Evolutionary conservation across 768 basidiomycete species (phyloP).

Genomic region (Mrakia frigida): DNA sequence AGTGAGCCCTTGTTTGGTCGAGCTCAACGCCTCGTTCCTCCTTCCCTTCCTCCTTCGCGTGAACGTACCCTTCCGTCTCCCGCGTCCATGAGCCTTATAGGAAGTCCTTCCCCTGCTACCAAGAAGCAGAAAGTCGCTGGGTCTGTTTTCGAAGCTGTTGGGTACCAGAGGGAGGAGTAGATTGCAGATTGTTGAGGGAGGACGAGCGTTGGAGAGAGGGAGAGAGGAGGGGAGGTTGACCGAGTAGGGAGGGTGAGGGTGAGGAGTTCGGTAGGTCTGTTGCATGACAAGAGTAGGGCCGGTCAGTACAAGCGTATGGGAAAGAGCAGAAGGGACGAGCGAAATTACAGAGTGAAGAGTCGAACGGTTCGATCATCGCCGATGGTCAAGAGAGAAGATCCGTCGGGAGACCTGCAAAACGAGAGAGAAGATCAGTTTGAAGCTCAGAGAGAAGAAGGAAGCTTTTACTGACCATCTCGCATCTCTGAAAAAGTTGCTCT

Average conservation of each 20-base stretch:
- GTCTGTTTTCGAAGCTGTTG: slow-evolving; percentile 58
- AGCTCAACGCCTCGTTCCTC: too few relatives aligned
- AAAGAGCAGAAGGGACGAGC: not conserved
- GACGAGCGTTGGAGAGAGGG: slow-evolving; percentile 34
- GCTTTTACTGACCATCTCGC: slow-evolving; percentile 53
- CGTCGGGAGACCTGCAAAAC: slow-evolving; percentile 64
- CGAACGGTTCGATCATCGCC: slow-evolving; percentile 68
- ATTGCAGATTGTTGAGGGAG: slow-evolving; percentile 63
- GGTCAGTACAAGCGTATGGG: not conserved
- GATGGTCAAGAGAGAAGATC: slow-evolving; percentile 60
- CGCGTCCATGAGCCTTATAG: slow-evolving; percentile 79
- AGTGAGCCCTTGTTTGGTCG: not conserved
- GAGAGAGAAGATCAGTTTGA: not conserved
- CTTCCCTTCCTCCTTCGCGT: not conserved
- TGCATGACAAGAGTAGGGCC: not conserved
- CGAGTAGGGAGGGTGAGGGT: slow-evolving; percentile 8
- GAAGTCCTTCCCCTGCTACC: slow-evolving; percentile 74
- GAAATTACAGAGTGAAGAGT: slow-evolving; percentile 50
- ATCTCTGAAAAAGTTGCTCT: slow-evolving; percentile 53
- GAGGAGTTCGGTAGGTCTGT: slow-evolving; percentile 22
- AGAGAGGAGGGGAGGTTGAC: slow-evolving; percentile 9
- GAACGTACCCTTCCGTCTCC: not conserved
- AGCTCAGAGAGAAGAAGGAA: not conserved
- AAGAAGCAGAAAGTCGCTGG: slow-evolving; percentile 74
- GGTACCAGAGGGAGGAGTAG: slow-evolving; percentile 80